Conservation (phyloP, 208 protist species). For the Trypanosoma lewisi region DNA sequence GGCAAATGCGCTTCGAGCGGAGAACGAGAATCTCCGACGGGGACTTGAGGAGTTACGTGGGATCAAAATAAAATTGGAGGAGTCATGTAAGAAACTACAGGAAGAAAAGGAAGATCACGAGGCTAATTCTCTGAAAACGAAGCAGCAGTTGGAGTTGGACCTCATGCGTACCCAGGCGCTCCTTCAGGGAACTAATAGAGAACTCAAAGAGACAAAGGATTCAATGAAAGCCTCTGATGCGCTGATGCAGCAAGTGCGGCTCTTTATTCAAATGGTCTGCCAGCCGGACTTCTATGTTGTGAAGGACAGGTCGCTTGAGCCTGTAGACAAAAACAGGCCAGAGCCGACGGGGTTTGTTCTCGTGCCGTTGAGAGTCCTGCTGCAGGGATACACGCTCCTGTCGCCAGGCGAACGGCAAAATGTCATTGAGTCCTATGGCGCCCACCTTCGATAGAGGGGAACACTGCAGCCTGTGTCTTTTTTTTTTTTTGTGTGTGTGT, state of each 20-base stretch:
- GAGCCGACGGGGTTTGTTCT: slow-evolving; percentile 81
- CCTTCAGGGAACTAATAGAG: slow-evolving; percentile 20
- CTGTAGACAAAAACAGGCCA: slow-evolving; percentile 64
- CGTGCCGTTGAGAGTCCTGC: slow-evolving; percentile 64
- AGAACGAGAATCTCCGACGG: slow-evolving; percentile 11
- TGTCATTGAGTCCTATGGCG: slow-evolving; percentile 69
- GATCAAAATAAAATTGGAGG: slow-evolving; percentile 2
- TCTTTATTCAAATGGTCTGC: slow-evolving; percentile 78
- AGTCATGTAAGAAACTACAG: slow-evolving; percentile 2
- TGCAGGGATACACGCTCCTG: slow-evolving; percentile 82
- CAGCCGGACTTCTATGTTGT: slow-evolving; percentile 82
- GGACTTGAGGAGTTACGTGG: not conserved
- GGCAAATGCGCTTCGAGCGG: not conserved
- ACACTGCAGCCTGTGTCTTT: slow-evolving; percentile 1
- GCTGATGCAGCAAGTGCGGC: slow-evolving; percentile 62
- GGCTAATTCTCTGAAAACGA: not conserved
- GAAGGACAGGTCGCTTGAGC: slow-evolving; percentile 68
- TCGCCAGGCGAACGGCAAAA: slow-evolving; percentile 53
- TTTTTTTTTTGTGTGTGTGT: not conserved
- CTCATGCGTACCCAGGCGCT: slow-evolving; percentile 21
- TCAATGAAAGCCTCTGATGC: slow-evolving; percentile 35
- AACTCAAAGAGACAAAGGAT: slow-evolving; percentile 19
- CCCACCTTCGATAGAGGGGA: slow-evolving; percentile 1
- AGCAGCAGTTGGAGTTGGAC: slow-evolving; percentile 16
- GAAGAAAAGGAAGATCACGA: slow-evolving; percentile 6